phyloP scores from a whole-genome alignment of 2,329 filamentous ascomycete species.

The Cordyceps cicadae region DNA sequence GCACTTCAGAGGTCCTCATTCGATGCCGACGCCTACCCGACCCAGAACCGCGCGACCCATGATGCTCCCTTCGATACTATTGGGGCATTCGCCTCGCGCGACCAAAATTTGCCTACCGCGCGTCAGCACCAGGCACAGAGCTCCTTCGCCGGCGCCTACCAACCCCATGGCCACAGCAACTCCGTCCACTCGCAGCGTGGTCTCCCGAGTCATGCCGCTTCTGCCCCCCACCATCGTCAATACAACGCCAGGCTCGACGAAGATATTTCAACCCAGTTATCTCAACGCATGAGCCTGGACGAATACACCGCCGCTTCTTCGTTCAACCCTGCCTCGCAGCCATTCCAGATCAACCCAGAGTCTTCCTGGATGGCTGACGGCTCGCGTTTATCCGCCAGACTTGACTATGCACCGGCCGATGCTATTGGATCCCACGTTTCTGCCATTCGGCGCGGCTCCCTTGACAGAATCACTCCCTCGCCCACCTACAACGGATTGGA shows the following conservation, averaged over 20 bases:
- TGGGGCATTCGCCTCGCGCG: slow-evolving; percentile 31
- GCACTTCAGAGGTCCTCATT: slow-evolving; percentile 27
- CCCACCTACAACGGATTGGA: slow-evolving; percentile 23
- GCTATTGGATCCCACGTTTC: slow-evolving; percentile 20
- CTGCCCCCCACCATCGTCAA: slow-evolving; percentile 31
- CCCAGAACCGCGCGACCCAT: slow-evolving; percentile 26
- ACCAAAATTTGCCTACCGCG: slow-evolving; percentile 48
- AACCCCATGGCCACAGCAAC: slow-evolving; percentile 33
- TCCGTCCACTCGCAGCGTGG: slow-evolving; percentile 38
- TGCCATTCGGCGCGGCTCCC: slow-evolving; percentile 28
- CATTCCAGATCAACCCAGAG: slow-evolving; percentile 40
- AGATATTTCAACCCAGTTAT: slow-evolving; percentile 28
- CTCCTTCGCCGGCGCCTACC: slow-evolving; percentile 26
- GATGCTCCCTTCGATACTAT: slow-evolving; percentile 32
- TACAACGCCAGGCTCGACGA: slow-evolving; percentile 33
- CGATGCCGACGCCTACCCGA: slow-evolving; percentile 20
- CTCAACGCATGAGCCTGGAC: slow-evolving; percentile 27
- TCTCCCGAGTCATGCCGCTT: slow-evolving; percentile 36
- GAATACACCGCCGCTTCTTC: slow-evolving; percentile 18
- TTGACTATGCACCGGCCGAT: slow-evolving; percentile 23
- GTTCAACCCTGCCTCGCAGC: slow-evolving; percentile 25
- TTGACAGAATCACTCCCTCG: slow-evolving; percentile 31
- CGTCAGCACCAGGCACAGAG: slow-evolving; percentile 41
- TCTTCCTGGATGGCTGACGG: slow-evolving; percentile 36
- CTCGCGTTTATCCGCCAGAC: slow-evolving; percentile 21